A percentile compares a stretch with the other conserved stretches of the same genome.
These are phyloP conservation scores for Prunus mongolica DNA, from an alignment of 306 rosid genomes.

Conservation along the genomic window DNA sequence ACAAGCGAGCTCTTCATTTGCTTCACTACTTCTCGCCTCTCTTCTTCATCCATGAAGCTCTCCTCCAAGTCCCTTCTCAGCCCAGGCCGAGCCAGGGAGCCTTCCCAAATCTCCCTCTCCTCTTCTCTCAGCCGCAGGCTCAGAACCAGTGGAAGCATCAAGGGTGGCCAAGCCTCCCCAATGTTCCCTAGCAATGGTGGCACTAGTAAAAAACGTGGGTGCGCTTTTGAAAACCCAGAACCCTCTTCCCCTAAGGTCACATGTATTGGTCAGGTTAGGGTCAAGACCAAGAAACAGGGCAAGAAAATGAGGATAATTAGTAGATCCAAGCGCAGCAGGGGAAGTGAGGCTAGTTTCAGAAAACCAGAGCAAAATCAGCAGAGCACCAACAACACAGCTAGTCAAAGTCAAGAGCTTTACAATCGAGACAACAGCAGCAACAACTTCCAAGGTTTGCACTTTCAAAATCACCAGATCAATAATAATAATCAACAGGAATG, in stretches of 20 bases:
- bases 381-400: background rate
- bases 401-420: background rate
- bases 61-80: slow-evolving; percentile 80
- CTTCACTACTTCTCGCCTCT: slow-evolving; percentile 62
- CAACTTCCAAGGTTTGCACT: slow-evolving; percentile 21
- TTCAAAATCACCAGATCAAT: slow-evolving; percentile 31
- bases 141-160: slow-evolving; percentile 71
- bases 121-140: slow-evolving; percentile 77
- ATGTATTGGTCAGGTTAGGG: slow-evolving; percentile 93
- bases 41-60: slow-evolving; percentile 77
- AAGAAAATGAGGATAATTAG: slow-evolving; percentile 57
- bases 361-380: slow-evolving; percentile 27
- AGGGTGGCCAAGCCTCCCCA: slow-evolving; percentile 87
- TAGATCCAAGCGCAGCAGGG: slow-evolving; percentile 51
- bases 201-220: slow-evolving; percentile 61
- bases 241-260: slow-evolving; percentile 97
- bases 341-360: slow-evolving; percentile 63
- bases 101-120: slow-evolving; percentile 75
- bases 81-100: slow-evolving; percentile 66
- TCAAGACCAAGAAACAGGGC: slow-evolving; percentile 83
- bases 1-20: slow-evolving; percentile 73
- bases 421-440: background rate
- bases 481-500: slow-evolving; percentile 38
- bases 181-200: slow-evolving; percentile 73
- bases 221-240: slow-evolving; percentile 78